phyloP scores from a whole-genome alignment of 2,329 filamentous ascomycete species.

The Hortaea werneckii region DNA sequence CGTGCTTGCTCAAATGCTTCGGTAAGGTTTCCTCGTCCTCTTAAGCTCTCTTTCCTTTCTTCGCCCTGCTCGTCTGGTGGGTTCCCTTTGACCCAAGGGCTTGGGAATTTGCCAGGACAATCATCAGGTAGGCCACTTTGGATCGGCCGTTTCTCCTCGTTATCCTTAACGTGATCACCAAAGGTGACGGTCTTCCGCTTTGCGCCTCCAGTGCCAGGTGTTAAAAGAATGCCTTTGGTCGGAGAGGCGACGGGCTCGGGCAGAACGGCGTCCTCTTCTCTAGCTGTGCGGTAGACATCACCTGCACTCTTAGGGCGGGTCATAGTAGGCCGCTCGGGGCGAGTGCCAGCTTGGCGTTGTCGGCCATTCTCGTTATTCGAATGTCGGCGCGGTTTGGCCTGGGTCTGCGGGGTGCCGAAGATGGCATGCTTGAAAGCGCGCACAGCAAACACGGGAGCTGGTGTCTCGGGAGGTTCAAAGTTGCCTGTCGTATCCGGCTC shows the following conservation, averaged over 20 bases:
- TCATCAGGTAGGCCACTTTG: slow-evolving; percentile 40
- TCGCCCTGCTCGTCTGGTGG: slow-evolving; percentile 17
- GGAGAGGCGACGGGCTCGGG: slow-evolving; percentile 39
- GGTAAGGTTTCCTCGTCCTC: slow-evolving; percentile 33
- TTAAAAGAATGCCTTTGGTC: slow-evolving; percentile 50
- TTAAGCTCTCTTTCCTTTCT: slow-evolving; percentile 19
- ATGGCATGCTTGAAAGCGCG: slow-evolving; percentile 57
- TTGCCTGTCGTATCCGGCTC: slow-evolving; percentile 30
- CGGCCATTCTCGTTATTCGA: slow-evolving; percentile 20
- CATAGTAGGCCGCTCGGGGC: slow-evolving; percentile 16
- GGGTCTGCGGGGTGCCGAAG: slow-evolving; percentile 51
- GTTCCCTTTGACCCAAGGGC: slow-evolving; percentile 33
- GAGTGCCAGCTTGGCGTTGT: slow-evolving; percentile 3
- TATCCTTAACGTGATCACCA: slow-evolving; percentile 46
- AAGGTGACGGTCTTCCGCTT: slow-evolving; percentile 53
- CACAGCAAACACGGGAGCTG: slow-evolving; percentile 56
- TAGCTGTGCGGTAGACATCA: slow-evolving; percentile 13
- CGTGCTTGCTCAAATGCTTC: slow-evolving; percentile 36
- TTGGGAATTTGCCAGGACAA: slow-evolving; percentile 40
- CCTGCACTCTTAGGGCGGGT: slow-evolving; percentile 19
- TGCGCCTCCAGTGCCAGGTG: slow-evolving; percentile 47
- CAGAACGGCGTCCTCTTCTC: slow-evolving; percentile 9
- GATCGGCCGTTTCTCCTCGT: slow-evolving; percentile 40
- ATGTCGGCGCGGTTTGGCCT: slow-evolving; percentile 20
- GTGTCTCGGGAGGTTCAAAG: slow-evolving; percentile 51